Evolutionary conservation across 2,329 filamentous ascomycete genomes (phyloP).

Genomic region (Apiospora kogelbergensis): DNA sequence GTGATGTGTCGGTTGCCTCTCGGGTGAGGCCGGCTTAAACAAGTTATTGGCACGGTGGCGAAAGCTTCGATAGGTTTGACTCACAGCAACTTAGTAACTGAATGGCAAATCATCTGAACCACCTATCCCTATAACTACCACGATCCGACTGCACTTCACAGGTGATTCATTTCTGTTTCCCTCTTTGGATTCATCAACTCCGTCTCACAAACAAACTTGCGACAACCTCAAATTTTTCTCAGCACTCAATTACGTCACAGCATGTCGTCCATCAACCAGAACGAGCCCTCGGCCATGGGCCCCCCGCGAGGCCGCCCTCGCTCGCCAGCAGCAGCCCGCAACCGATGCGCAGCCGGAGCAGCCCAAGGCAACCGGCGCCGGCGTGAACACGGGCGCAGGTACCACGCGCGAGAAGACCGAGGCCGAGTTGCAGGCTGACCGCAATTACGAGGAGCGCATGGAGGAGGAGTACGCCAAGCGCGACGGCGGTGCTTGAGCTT

Average conservation of each 20-base stretch:
- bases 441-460: conserved; percentile 51
- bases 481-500: conserved; percentile 45
- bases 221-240: background rate
- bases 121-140: background rate
- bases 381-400: conserved; percentile 50
- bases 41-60: background rate
- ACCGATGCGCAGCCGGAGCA: background rate
- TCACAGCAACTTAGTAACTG: background rate
- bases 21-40: conserved; percentile 6
- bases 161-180: no score
- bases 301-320: background rate
- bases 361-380: conserved; percentile 38
- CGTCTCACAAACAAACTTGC: no score
- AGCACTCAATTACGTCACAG: background rate
- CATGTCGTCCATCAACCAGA: background rate
- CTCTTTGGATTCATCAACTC: background rate
- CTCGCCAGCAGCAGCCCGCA: background rate
- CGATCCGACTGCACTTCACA: background rate
- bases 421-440: conserved; percentile 49
- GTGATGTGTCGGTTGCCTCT: background rate
- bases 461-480: conserved; percentile 58
- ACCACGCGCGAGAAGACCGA: conserved; percentile 47
- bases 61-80: conserved; percentile 1
- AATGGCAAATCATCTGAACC: background rate
- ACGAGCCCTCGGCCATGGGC: conserved; percentile 5